A percentile compares a stretch with the other conserved stretches of the same genome.
phyloP scores from a whole-genome alignment of 441 rosid species.

The Corymbia citriodora region DNA sequence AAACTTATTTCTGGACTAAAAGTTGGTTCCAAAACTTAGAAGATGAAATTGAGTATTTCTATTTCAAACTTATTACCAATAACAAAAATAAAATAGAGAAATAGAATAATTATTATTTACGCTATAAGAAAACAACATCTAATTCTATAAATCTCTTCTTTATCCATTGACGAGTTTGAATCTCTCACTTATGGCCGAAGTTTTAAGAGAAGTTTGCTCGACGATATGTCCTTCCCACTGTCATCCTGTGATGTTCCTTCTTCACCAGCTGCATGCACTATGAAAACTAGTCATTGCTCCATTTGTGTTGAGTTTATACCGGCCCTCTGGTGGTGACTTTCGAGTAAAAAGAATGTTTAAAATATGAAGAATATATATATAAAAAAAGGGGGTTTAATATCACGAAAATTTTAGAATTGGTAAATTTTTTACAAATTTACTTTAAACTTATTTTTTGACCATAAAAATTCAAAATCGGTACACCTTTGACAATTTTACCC shows the following conservation, averaged over 20 bases:
- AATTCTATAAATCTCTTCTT: background rate
- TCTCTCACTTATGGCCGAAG: background rate
- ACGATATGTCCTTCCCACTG: accelerated
- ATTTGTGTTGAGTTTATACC: background rate
- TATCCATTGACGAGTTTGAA: accelerated
- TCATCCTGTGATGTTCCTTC: background rate
- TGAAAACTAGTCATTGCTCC: background rate
- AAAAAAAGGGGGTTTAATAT: background rate
- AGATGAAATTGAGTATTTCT: no score
- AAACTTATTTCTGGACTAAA: no score
- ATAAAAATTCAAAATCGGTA: no score
- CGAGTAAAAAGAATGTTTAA: background rate
- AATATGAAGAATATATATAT: no score
- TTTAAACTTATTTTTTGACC: no score
- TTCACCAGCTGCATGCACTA: background rate
- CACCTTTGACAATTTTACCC: no score
- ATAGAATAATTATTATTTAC: no score
- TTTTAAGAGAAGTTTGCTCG: no score
- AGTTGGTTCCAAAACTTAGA: accelerated
- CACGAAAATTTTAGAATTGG: no score
- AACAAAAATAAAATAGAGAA: accelerated
- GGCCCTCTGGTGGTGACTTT: background rate
- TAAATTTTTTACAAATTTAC: no score
- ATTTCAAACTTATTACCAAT: accelerated
- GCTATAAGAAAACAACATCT: background rate